Evolutionary conservation across 1,284 basidiomycete species (phyloP).

Genomic region (Rhodotorula glutinis): DNA sequence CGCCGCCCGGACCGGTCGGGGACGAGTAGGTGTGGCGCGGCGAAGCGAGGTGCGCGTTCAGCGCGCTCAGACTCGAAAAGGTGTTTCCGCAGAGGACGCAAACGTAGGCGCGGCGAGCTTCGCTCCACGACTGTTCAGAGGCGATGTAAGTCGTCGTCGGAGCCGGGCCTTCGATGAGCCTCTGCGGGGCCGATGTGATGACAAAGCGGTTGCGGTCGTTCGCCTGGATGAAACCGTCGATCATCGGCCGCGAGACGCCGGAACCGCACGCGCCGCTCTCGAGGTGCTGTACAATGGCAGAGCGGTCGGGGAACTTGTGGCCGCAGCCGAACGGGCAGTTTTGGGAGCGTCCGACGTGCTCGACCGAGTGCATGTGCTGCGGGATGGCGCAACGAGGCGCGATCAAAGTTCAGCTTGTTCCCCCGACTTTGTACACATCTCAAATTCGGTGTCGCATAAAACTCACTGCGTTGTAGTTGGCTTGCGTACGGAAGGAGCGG

Average conservation of each 20-base stretch:
- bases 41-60: conserved; percentile 58
- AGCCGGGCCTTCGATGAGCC: conserved; percentile 48
- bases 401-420: not conserved
- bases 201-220: conserved; percentile 49
- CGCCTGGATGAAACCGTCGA: conserved; percentile 48
- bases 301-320: conserved; percentile 47
- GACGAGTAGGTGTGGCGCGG: conserved; percentile 49
- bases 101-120: conserved; percentile 49
- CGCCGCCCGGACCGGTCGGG: conserved; percentile 34
- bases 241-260: conserved; percentile 46
- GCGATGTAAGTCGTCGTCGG: not conserved
- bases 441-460: too few species aligned
- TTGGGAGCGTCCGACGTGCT: conserved; percentile 8
- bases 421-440: too few species aligned
- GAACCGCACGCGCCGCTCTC: conserved; percentile 53
- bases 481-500: conserved; percentile 49
- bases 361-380: conserved; percentile 49
- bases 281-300: conserved; percentile 55
- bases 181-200: conserved; percentile 45
- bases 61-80: conserved; percentile 49
- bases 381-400: not conserved
- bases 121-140: conserved; percentile 4
- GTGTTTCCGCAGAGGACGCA: conserved; percentile 57
- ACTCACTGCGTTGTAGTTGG: conserved; percentile 33
- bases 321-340: conserved; percentile 3